Evolutionary conservation across 768 basidiomycete genomes (phyloP).

Genomic region (Panaeolus cyanescens): DNA sequence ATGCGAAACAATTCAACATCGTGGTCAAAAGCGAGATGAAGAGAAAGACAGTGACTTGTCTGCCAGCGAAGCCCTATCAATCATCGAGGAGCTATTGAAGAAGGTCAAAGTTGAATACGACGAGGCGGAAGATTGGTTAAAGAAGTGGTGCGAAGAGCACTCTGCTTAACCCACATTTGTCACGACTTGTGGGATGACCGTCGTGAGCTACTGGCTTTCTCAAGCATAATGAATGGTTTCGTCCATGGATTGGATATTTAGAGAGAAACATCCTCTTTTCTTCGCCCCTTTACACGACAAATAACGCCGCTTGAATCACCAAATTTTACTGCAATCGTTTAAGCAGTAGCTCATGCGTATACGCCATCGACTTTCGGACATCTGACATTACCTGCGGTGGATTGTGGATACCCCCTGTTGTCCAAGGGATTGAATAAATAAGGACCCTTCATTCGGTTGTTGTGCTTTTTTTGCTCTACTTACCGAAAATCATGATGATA

Average conservation of each 20-base stretch:
- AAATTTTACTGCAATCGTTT: neutral
- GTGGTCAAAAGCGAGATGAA: constrained; percentile 71
- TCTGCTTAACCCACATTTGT: neutral
- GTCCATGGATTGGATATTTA: constrained; percentile 1
- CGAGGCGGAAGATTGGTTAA: constrained; percentile 70
- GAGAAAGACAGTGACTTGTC: constrained; percentile 42
- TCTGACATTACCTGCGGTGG: neutral
- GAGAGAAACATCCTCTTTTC: neutral
- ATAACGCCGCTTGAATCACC: neutral
- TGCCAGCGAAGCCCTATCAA: constrained; percentile 51
- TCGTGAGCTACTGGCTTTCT: neutral
- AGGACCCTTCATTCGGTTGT: constrained; percentile 1
- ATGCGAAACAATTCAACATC: constrained; percentile 92
- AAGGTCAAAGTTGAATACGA: constrained; percentile 69
- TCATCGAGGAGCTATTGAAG: constrained; percentile 57
- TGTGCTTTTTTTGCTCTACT: constrained; percentile 1
- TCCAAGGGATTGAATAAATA: neutral
- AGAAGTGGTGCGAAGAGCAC: constrained; percentile 39
- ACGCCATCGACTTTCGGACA: neutral
- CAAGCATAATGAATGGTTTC: neutral
- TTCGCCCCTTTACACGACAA: neutral
- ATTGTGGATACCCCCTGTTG: constrained; percentile 1
- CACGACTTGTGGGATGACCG: neutral
- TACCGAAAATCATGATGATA: neutral
- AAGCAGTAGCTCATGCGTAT: neutral